Conservation (phyloP, 2,329 filamentous ascomycete genomes). For the Aspergillus quadricinctus region DNA sequence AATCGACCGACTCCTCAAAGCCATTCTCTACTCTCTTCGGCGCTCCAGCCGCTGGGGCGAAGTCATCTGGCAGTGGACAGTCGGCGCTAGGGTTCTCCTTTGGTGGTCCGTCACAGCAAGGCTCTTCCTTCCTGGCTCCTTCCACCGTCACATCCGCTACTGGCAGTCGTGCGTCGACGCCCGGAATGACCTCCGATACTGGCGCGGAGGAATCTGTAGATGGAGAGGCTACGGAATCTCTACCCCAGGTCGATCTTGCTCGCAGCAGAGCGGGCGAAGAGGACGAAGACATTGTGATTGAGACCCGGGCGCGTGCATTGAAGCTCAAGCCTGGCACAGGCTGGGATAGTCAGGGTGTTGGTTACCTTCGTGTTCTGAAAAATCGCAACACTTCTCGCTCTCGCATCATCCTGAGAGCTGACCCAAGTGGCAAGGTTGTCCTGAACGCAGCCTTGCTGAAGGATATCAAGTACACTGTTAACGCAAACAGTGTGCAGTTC, state of each 20-base stretch:
- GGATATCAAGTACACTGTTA: conserved; percentile 58
- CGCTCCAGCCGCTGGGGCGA: conserved; percentile 16
- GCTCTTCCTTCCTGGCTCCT: conserved; percentile 21
- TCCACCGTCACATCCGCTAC: conserved; percentile 33
- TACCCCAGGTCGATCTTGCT: conserved; percentile 68
- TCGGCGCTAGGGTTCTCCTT: conserved; percentile 37
- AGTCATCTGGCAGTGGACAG: conserved; percentile 15
- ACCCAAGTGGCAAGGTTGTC: conserved; percentile 68
- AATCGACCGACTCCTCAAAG: conserved; percentile 21
- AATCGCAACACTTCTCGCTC: conserved; percentile 65
- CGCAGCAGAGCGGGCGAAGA: conserved; percentile 65
- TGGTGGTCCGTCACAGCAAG: conserved; percentile 25
- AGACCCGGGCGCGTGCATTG: conserved; percentile 66
- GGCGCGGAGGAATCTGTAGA: conserved; percentile 41
- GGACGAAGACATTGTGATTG: conserved; percentile 65
- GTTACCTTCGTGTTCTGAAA: conserved; percentile 67
- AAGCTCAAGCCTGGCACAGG: conserved; percentile 52
- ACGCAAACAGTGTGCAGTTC: conserved; percentile 43
- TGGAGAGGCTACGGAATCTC: conserved; percentile 53
- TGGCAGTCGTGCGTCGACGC: conserved; percentile 44
- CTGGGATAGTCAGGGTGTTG: conserved; percentile 68
- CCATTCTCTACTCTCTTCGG: conserved; percentile 30
- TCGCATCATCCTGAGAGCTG: conserved; percentile 68
- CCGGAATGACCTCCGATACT: conserved; percentile 43
- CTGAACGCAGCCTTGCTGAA: conserved; percentile 66